A percentile compares a stretch with the other conserved stretches of the same genome.
Evolutionary conservation across 2,329 filamentous ascomycete species (phyloP).

Genomic region (Parastagonospora nodorum): DNA sequence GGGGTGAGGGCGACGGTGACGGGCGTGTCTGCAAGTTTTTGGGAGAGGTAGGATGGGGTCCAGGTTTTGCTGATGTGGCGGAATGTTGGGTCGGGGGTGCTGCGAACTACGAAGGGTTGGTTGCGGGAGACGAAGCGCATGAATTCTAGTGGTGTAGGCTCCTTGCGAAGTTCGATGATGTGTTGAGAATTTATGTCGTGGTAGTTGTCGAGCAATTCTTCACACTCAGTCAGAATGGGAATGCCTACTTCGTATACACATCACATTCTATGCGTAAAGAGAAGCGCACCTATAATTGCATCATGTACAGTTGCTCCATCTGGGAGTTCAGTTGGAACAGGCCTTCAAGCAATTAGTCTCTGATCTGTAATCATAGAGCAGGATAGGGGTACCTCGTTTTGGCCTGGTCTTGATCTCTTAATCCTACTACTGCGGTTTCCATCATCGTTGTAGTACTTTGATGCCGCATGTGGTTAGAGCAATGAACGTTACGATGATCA

Average conservation of each 20-base stretch:
- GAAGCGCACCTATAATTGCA: slow-evolving; percentile 46
- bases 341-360: slow-evolving; percentile 13
- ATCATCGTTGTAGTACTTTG: slow-evolving; percentile 9
- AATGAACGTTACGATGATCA: no score
- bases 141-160: slow-evolving; percentile 78
- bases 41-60: slow-evolving; percentile 64
- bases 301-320: slow-evolving; percentile 28
- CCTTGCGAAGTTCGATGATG: slow-evolving; percentile 65
- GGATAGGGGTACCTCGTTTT: slow-evolving; percentile 15
- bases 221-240: not conserved
- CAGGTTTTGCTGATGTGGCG: slow-evolving; percentile 70
- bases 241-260: no score
- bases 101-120: slow-evolving; percentile 73
- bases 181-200: slow-evolving; percentile 69
- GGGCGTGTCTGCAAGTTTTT: slow-evolving; percentile 58
- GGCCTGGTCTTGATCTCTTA: slow-evolving; percentile 19
- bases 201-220: slow-evolving; percentile 67
- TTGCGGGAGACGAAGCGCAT: slow-evolving; percentile 77
- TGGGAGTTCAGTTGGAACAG: slow-evolving; percentile 37
- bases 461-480: not conserved
- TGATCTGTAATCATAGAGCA: not conserved
- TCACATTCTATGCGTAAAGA: slow-evolving; percentile 2
- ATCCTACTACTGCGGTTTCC: slow-evolving; percentile 24
- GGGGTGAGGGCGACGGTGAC: slow-evolving; percentile 84
- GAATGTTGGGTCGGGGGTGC: slow-evolving; percentile 64